phyloP scores from a whole-genome alignment of 148 eudicot genomes.

The Vaccinium macrocarpon region DNA sequence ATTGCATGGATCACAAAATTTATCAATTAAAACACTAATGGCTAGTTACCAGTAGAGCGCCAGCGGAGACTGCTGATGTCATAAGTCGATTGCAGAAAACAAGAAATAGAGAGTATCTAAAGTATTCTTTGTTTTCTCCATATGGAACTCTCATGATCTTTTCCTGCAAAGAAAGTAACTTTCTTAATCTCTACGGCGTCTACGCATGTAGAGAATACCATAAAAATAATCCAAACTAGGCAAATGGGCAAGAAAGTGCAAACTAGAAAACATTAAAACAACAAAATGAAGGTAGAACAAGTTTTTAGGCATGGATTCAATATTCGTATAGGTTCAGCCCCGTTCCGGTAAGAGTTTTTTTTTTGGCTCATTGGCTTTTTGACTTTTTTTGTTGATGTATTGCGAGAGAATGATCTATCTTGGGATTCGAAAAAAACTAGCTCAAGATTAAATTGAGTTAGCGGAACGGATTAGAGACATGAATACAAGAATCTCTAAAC shows the following conservation, averaged over 20 bases:
- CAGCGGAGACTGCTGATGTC: conserved; percentile 89
- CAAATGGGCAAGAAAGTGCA: neutral
- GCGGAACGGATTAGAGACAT: neutral
- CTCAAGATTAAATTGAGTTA: too few species aligned
- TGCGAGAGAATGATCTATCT: too few species aligned
- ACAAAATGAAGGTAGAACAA: neutral
- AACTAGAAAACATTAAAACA: neutral
- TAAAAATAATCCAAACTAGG: neutral
- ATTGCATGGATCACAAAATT: neutral
- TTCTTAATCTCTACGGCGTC: neutral
- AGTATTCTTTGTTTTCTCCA: conserved; percentile 74
- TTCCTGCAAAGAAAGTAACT: conserved; percentile 53
- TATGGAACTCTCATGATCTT: conserved; percentile 98
- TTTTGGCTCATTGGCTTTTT: too few species aligned
- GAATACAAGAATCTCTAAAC: neutral
- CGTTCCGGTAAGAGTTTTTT: too few species aligned
- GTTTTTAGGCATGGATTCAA: neutral
- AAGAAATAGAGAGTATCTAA: conserved; percentile 78
- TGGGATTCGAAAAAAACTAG: too few species aligned
- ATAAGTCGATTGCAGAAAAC: conserved; percentile 94
- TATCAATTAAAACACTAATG: neutral
- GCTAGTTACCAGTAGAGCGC: conserved; percentile 63
- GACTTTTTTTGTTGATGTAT: too few species aligned
- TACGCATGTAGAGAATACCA: conserved; percentile 8
- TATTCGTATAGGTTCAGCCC: too few species aligned